phyloP scores from a whole-genome alignment of 169 alveolate genomes.

The Cryptosporidium tyzzeri region DNA sequence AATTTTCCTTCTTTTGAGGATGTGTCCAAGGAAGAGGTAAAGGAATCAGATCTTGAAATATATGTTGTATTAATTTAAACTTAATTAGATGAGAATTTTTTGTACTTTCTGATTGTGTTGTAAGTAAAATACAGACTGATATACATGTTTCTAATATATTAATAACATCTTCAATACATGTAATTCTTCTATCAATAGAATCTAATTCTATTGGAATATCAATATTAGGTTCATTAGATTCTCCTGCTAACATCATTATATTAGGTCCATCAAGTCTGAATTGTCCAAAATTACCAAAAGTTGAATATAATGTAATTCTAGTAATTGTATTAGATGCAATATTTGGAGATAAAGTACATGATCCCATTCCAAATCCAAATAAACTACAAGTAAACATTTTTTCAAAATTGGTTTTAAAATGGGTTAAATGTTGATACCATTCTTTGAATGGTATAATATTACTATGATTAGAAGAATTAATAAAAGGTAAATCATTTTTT shows the following conservation, averaged over 20 bases:
- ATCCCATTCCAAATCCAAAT: constrained; percentile 82
- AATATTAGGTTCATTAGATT: constrained; percentile 72
- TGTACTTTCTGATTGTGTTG: constrained; percentile 26
- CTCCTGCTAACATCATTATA: constrained; percentile 82
- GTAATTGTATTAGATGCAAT: constrained; percentile 60
- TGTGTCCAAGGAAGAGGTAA: constrained; percentile 59
- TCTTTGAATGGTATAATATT: constrained; percentile 76
- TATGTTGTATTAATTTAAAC: constrained; percentile 48
- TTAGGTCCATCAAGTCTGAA: constrained; percentile 84
- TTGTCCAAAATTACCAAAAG: constrained; percentile 80
- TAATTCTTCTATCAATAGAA: constrained; percentile 29
- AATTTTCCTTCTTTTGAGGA: constrained; percentile 27
- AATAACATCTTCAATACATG: constrained; percentile 27
- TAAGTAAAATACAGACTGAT: constrained; percentile 26
- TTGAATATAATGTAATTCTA: constrained; percentile 69
- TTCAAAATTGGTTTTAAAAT: constrained; percentile 76
- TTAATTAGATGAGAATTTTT: constrained; percentile 26
- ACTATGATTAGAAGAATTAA: constrained; percentile 14
- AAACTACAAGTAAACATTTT: constrained; percentile 75
- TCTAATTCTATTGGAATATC: constrained; percentile 66
- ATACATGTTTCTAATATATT: constrained; percentile 41
- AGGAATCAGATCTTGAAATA: constrained; percentile 53
- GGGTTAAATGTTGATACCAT: constrained; percentile 77
- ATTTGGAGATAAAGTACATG: constrained; percentile 79
- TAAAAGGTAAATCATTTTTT: neutral